Conservation (phyloP, 768 basidiomycete genomes). For the Hypholoma sublateritium region DNA sequence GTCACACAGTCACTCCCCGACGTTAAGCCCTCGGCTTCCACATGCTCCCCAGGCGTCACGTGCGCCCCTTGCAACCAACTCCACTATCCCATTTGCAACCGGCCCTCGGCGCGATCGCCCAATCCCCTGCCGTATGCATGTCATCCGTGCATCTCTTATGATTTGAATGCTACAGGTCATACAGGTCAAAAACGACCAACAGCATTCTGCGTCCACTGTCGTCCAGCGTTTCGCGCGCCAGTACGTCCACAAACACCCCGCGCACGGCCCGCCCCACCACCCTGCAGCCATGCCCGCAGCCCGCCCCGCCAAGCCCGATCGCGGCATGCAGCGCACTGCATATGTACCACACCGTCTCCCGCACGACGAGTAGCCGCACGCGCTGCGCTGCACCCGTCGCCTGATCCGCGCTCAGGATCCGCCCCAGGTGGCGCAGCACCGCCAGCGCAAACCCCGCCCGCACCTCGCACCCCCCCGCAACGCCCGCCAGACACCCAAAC, state of each 20-base stretch:
- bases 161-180: no score
- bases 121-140: neutral
- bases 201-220: slow-evolving; percentile 13
- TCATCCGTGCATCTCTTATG: slow-evolving; percentile 2
- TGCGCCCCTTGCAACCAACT: neutral
- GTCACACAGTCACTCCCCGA: slow-evolving; percentile 14
- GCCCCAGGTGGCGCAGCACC: slow-evolving; percentile 37
- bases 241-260: neutral
- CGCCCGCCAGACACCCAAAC: neutral
- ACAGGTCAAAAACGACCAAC: slow-evolving; percentile 8
- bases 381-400: slow-evolving; percentile 14
- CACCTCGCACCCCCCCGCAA: slow-evolving; percentile 10
- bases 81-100: neutral
- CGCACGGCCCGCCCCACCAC: neutral
- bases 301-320: slow-evolving; percentile 7
- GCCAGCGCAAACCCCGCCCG: slow-evolving; percentile 34
- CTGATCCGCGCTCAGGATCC: slow-evolving; percentile 20
- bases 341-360: slow-evolving; percentile 55
- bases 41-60: neutral
- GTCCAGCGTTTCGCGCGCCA: slow-evolving; percentile 5
- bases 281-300: no score
- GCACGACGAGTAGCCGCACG: slow-evolving; percentile 39
- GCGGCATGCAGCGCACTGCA: slow-evolving; percentile 39
- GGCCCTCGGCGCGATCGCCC: neutral
- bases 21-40: slow-evolving; percentile 2